phyloP scores from a whole-genome alignment of 441 rosid species.

The Arabidopsis lyrata region DNA sequence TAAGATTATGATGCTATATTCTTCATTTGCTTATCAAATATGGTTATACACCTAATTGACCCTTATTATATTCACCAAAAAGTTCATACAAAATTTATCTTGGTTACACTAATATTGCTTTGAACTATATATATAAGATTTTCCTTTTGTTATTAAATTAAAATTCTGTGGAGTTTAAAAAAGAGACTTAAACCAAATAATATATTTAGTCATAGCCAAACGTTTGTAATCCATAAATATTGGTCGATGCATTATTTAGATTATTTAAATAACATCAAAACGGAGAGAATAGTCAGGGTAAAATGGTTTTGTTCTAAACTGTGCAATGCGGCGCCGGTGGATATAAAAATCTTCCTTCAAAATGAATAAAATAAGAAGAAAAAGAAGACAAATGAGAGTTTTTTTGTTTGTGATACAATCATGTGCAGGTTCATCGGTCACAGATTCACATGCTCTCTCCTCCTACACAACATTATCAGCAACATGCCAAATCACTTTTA shows the following conservation, averaged over 20 bases:
- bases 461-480: conserved; percentile 42
- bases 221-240: background rate
- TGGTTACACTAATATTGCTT: conserved; percentile 9
- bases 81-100: conserved; percentile 4
- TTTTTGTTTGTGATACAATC: conserved; percentile 28
- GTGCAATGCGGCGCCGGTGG: conserved; percentile 29
- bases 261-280: background rate
- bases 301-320: conserved; percentile 6
- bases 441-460: conserved; percentile 43
- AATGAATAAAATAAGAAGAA: conserved; percentile 24
- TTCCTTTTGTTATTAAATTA: background rate
- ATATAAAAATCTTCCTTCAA: background rate
- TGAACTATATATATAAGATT: background rate
- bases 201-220: background rate
- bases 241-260: conserved; percentile 5
- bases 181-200: background rate
- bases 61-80: conserved; percentile 33
- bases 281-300: background rate
- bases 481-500: conserved; percentile 36
- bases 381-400: conserved; percentile 29
- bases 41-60: too few relatives aligned
- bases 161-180: background rate
- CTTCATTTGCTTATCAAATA: too few relatives aligned
- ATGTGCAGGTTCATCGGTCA: conserved; percentile 45
- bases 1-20: too few relatives aligned